Evolutionary conservation across 257 asterid genomes (phyloP).

Genomic region (Ocimum tenuiflorum): DNA sequence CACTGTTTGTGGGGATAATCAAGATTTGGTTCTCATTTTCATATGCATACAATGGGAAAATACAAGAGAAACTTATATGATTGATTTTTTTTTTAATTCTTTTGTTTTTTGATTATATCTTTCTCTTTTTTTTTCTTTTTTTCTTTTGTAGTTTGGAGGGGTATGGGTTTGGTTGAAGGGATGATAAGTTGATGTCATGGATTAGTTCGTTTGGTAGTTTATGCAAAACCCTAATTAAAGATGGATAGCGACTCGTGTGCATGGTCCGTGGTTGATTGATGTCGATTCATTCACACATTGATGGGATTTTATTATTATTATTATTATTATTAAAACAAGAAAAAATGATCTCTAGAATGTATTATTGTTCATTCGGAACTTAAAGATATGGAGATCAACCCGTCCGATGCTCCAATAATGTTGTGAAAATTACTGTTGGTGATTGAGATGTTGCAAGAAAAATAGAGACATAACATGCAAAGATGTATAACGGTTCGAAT

Average conservation of each 20-base stretch:
- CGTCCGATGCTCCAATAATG: no score
- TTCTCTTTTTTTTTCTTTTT: no score
- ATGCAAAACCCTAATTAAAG: background rate
- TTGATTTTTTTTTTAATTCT: background rate
- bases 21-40: constrained; percentile 24
- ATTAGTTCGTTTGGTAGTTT: constrained; percentile 5
- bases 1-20: background rate
- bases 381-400: no score
- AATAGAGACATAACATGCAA: no score
- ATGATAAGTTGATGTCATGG: constrained; percentile 15
- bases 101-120: no score
- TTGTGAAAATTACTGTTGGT: no score
- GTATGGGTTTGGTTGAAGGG: constrained; percentile 3
- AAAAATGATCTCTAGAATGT: no score
- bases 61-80: constrained; percentile 13
- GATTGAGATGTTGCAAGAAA: no score
- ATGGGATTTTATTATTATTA: no score
- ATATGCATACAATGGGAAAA: constrained; percentile 21
- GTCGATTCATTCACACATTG: background rate
- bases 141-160: background rate
- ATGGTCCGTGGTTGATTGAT: background rate
- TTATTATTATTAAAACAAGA: no score
- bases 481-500: no score
- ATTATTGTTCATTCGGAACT: no score
- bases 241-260: constrained; percentile 17